Evolutionary conservation across 2,329 filamentous ascomycete genomes (phyloP).

Genomic region (Lecanicillium sp.): DNA sequence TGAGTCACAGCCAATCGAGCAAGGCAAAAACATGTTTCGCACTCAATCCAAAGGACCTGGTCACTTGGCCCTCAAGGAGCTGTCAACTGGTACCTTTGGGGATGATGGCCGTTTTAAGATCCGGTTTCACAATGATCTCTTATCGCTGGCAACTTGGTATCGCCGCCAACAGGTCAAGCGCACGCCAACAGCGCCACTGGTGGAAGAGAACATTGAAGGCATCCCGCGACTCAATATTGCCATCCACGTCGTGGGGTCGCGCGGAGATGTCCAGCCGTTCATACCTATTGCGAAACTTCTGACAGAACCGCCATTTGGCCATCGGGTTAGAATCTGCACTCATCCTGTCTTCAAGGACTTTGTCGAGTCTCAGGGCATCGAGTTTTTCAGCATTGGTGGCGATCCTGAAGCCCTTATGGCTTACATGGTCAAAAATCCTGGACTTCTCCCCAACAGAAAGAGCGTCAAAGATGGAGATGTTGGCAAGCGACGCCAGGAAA

Average conservation of each 20-base stretch:
- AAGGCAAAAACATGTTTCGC: slow-evolving; percentile 6
- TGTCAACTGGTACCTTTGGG: slow-evolving; percentile 11
- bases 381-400: slow-evolving; percentile 50
- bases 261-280: slow-evolving; percentile 12
- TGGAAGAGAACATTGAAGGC: neutral
- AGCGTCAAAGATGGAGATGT: slow-evolving; percentile 28
- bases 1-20: too few species aligned
- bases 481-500: slow-evolving; percentile 23
- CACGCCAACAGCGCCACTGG: slow-evolving; percentile 1
- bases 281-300: slow-evolving; percentile 7
- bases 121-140: slow-evolving; percentile 10
- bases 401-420: slow-evolving; percentile 41
- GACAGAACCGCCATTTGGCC: slow-evolving; percentile 28
- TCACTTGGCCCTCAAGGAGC: slow-evolving; percentile 11
- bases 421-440: slow-evolving; percentile 32
- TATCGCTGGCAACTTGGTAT: slow-evolving; percentile 6
- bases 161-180: slow-evolving; percentile 4
- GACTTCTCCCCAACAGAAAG: slow-evolving; percentile 25
- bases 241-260: slow-evolving; percentile 15
- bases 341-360: slow-evolving; percentile 46
- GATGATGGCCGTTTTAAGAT: slow-evolving; percentile 14
- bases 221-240: slow-evolving; percentile 13
- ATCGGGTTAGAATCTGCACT: slow-evolving; percentile 49
- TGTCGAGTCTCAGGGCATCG: slow-evolving; percentile 41
- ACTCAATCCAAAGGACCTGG: slow-evolving; percentile 13